Evolutionary conservation across 495 filamentous ascomycete genomes (phyloP).

Genomic region (Penicillium goetzii): DNA sequence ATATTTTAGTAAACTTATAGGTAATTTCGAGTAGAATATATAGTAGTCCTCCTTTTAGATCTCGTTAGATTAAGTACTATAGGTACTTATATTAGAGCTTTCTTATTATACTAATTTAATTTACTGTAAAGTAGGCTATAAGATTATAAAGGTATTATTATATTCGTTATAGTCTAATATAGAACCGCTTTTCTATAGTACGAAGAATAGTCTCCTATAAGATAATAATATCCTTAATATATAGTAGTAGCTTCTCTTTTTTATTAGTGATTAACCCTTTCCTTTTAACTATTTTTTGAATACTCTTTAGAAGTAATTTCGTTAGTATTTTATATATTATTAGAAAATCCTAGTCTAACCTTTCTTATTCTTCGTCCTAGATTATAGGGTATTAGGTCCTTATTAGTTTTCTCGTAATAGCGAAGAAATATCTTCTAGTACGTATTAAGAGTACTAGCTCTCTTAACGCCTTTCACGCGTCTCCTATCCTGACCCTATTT

Average conservation of each 20-base stretch:
- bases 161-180: not conserved
- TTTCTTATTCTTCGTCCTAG: slow-evolving; percentile 1
- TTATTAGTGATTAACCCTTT: not conserved
- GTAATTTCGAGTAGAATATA: not conserved
- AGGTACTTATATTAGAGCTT: not conserved
- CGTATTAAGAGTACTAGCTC: slow-evolving; percentile 1
- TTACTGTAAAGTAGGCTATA: not conserved
- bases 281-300: not conserved
- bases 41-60: not conserved
- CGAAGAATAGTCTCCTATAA: not conserved
- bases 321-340: not conserved
- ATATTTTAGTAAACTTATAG: not conserved
- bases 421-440: slow-evolving; percentile 1
- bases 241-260: not conserved
- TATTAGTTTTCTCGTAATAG: not conserved
- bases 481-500: not conserved
- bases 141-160: not conserved
- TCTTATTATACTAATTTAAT: not conserved
- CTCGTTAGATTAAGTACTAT: not conserved
- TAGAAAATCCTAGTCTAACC: not conserved
- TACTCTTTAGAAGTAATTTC: not conserved
- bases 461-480: not conserved
- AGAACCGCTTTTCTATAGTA: not conserved
- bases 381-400: not conserved
- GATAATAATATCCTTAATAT: not conserved